phyloP scores from a whole-genome alignment of 768 basidiomycete genomes.

The Suillus fuscotomentosus region DNA sequence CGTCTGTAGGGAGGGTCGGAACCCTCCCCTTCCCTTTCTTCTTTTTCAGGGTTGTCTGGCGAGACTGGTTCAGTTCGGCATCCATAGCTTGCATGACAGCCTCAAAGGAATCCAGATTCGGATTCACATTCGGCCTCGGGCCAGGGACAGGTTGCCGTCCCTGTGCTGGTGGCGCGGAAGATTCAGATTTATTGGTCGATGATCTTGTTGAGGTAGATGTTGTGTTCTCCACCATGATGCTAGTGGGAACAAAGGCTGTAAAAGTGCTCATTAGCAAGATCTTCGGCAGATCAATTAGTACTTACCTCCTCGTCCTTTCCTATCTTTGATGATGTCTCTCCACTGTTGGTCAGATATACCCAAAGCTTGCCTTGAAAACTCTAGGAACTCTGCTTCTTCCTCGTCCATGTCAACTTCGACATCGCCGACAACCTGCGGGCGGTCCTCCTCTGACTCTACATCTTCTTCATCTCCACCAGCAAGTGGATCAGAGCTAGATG shows the following conservation, averaged over 20 bases:
- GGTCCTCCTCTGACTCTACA: conserved; percentile 72
- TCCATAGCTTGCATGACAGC: conserved; percentile 97
- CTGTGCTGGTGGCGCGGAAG: conserved; percentile 1
- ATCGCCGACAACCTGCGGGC: conserved; percentile 81
- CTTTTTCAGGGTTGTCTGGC: conserved; percentile 19
- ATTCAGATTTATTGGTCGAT: background rate
- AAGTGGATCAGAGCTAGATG: conserved; percentile 56
- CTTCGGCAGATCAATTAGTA: conserved; percentile 10
- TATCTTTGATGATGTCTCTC: conserved; percentile 79
- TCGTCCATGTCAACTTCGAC: conserved; percentile 89
- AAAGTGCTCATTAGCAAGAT: background rate
- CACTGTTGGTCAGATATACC: conserved; percentile 91
- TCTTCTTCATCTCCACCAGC: conserved; percentile 43
- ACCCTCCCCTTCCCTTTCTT: conserved; percentile 19
- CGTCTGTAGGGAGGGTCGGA: conserved; percentile 8
- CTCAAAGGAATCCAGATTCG: conserved; percentile 88
- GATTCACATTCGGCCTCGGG: conserved; percentile 50
- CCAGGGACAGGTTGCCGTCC: conserved; percentile 28
- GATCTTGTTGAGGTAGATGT: background rate
- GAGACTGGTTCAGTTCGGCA: conserved; percentile 61
- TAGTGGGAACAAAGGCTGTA: conserved; percentile 59
- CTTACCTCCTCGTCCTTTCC: conserved; percentile 80
- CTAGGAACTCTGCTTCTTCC: conserved; percentile 92
- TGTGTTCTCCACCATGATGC: conserved; percentile 12
- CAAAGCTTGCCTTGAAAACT: conserved; percentile 89